These are phyloP conservation scores for Rhizopogon rudus DNA, from an alignment of 768 basidiomycete species.

Conservation along the genomic window DNA sequence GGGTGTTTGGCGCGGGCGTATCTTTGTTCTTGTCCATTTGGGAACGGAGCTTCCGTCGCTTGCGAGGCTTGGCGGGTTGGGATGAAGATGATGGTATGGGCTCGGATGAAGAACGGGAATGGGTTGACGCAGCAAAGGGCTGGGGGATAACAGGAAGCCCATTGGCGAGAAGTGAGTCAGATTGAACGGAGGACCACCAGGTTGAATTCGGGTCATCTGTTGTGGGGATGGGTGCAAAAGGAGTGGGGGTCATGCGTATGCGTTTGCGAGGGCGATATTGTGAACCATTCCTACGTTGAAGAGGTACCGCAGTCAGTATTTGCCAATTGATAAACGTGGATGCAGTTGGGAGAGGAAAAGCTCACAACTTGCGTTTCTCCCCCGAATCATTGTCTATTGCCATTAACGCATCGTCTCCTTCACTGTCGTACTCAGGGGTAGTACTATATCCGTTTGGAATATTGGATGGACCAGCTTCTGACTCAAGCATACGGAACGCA, in stretches of 20 bases:
- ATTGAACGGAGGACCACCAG: slow-evolving; percentile 75
- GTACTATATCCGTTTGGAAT: slow-evolving; percentile 23
- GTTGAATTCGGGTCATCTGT: slow-evolving; percentile 46
- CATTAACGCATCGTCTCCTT: slow-evolving; percentile 28
- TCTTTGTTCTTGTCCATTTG: slow-evolving; percentile 13
- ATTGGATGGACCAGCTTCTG: slow-evolving; percentile 28
- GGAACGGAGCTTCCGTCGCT: slow-evolving; percentile 7
- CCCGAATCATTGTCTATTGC: slow-evolving; percentile 36
- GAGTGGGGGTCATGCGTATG: slow-evolving; percentile 35
- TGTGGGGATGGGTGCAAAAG: slow-evolving; percentile 18
- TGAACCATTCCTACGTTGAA: slow-evolving; percentile 14
- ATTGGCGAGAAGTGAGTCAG: slow-evolving; percentile 55
- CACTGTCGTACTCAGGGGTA: slow-evolving; percentile 29
- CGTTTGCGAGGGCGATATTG: slow-evolving; percentile 60
- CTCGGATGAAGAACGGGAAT: background rate
- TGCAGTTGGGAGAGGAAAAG: slow-evolving; percentile 1
- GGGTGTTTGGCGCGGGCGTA: slow-evolving; percentile 32
- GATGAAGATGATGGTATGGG: slow-evolving; percentile 20
- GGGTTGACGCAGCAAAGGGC: slow-evolving; percentile 27
- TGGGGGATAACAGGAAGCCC: slow-evolving; percentile 55
- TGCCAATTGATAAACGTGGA: background rate
- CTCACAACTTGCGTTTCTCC: slow-evolving; percentile 61
- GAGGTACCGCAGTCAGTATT: background rate
- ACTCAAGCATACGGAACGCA: slow-evolving; percentile 56
- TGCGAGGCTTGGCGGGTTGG: slow-evolving; percentile 5